Evolutionary conservation across 495 filamentous ascomycete genomes (phyloP).

Genomic region (Talaromyces borbonicus): DNA sequence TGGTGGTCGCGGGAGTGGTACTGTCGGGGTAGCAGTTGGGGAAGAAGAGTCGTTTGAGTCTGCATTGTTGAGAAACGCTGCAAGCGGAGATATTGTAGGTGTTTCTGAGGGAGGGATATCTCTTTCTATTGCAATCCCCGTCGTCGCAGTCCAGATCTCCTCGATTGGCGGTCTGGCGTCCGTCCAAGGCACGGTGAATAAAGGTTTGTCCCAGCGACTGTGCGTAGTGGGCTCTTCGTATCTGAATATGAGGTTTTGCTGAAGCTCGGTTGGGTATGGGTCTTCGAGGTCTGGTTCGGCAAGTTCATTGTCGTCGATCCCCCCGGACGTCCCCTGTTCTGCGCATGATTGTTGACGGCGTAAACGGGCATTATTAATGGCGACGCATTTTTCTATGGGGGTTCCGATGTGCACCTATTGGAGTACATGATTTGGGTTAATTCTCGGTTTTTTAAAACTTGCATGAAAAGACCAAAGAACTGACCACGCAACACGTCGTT

Average conservation of each 20-base stretch:
- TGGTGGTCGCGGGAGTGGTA: conserved; percentile 13
- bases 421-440: neutral
- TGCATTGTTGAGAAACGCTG: conserved; percentile 8
- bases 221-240: conserved; percentile 96
- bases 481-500: conserved; percentile 73
- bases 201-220: conserved; percentile 87
- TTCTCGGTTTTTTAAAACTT: neutral
- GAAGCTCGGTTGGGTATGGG: conserved; percentile 57
- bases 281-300: conserved; percentile 31
- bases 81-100: conserved; percentile 17
- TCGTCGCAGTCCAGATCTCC: conserved; percentile 72
- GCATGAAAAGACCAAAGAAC: conserved; percentile 11
- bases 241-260: conserved; percentile 88
- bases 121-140: conserved; percentile 25
- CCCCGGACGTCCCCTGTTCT: neutral
- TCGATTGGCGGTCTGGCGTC: conserved; percentile 58
- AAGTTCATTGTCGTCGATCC: conserved; percentile 6
- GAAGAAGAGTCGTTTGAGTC: conserved; percentile 7
- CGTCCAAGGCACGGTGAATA: conserved; percentile 80
- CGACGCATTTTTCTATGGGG: conserved; percentile 52
- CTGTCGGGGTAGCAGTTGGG: neutral
- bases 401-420: conserved; percentile 69
- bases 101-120: conserved; percentile 24
- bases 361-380: conserved; percentile 33
- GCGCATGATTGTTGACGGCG: conserved; percentile 1